Evolutionary conservation across 2,329 filamentous ascomycete genomes (phyloP), one percentile per base, ranked within the genome.

Genomic region (Hypoxylon sp.): DNA sequence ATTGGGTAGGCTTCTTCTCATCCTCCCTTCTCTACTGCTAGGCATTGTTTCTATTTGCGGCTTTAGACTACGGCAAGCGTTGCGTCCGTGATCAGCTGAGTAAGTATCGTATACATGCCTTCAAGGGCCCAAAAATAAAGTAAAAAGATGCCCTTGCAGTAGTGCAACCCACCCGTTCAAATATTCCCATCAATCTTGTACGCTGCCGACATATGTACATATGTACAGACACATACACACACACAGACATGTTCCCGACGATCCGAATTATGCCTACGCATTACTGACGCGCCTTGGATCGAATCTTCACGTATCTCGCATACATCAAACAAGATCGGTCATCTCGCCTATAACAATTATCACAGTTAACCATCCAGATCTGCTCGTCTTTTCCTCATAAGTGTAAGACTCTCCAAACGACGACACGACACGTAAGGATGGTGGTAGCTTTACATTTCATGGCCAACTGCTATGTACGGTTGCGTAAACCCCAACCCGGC

Each of bases 41-140:
- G n/a, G n/a, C 37, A 8, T 40, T 11, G 37, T 20, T 23, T 40
- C 3, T 17, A 7, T 3, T 5, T 20, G 2, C n/a, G 18, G 20
- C 15, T 45, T 18, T 31, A 13, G 15, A 29, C 20, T 45, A 15
- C 17, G 24, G 41, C 20, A 13, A 20, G 2, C 31, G 24, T 11
- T 29, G 13, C 10, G 10, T 17, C 24, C 20, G 24, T 9, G n/a
- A 45, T 29, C 7, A 29, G 17, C 4, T 42, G 17, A 7, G 7
- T 26, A 31, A 1, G 17, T 46, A 31, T 9, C 11, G 10, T 17
- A 3, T 54, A 27, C 24, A n/a, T 29, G 11, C 13, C 17, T 46
- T 33, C 29, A 20, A 20, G 26, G 15, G 11, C 53, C 47, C 42
- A 48, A 57, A 52, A 57, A 57, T 57, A 57, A 57, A 47, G 17